Conservation (phyloP, 208 protist species). For the Angomonas deanei region DNA sequence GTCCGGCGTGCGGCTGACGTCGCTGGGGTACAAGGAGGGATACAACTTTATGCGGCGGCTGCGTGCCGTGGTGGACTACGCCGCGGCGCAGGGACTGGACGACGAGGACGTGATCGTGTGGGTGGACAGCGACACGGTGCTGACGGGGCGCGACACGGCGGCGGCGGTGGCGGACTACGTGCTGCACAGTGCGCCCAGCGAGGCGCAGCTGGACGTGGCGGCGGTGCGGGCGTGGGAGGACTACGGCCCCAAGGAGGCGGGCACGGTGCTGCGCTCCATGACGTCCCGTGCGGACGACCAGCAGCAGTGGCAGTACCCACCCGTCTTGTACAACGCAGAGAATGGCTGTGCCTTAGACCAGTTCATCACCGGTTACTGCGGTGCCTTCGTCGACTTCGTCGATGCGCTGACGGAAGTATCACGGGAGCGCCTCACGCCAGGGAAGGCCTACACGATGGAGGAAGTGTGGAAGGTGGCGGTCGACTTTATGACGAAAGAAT, state of each 20-base stretch:
- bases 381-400: neutral
- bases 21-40: conserved; percentile 10
- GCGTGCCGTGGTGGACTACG: conserved; percentile 14
- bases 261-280: conserved; percentile 16
- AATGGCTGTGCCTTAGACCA: neutral
- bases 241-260: conserved; percentile 16
- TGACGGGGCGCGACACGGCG: conserved; percentile 20
- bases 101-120: conserved; percentile 30
- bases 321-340: neutral
- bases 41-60: conserved; percentile 26
- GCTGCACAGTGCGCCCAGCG: conserved; percentile 12
- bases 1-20: conserved; percentile 6
- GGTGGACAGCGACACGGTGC: conserved; percentile 25
- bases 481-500: no score
- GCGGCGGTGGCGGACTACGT: conserved; percentile 26
- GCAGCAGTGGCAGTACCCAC: neutral
- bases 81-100: conserved; percentile 16
- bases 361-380: neutral
- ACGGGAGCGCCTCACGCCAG: neutral
- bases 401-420: neutral
- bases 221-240: conserved; percentile 39
- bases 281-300: neutral
- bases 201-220: conserved; percentile 20
- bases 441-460: neutral
- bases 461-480: neutral